Conservation (phyloP, 441 rosid species). For the Arabidopsis lyrata region DNA sequence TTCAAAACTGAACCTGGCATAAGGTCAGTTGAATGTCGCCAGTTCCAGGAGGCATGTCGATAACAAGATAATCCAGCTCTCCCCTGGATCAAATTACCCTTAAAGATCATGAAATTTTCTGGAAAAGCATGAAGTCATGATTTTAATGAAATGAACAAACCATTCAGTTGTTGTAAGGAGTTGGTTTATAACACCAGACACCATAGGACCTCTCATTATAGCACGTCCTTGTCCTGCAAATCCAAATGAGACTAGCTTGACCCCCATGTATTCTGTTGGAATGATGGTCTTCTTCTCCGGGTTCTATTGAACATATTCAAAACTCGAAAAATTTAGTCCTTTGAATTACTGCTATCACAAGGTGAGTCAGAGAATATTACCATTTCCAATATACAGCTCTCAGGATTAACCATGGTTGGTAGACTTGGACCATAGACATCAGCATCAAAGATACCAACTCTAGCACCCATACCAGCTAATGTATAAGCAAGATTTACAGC, state of each 20-base stretch:
- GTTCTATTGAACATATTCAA: conserved; percentile 56
- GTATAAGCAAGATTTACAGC: conserved; percentile 98
- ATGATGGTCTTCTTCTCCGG: conserved; percentile 85
- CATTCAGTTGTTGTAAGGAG: conserved; percentile 95
- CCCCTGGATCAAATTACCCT: conserved; percentile 62
- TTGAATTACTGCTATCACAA: conserved; percentile 26
- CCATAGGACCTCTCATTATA: conserved; percentile 98
- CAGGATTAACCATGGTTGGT: conserved; percentile 98
- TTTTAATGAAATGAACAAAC: conserved; percentile 51
- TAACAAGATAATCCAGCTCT: conserved; percentile 95
- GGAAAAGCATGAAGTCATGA: not conserved
- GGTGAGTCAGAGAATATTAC: conserved; percentile 48
- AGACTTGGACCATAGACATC: conserved; percentile 98
- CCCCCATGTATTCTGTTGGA: conserved; percentile 94
- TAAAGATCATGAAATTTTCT: conserved; percentile 9
- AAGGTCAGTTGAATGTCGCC: conserved; percentile 96
- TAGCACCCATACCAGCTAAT: conserved; percentile 95
- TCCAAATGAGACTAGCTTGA: conserved; percentile 95
- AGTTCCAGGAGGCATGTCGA: conserved; percentile 99
- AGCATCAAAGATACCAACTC: conserved; percentile 96
- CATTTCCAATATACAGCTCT: conserved; percentile 82
- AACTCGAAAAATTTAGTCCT: conserved; percentile 38
- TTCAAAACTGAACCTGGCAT: conserved; percentile 72
- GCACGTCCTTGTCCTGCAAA: conserved; percentile 98
- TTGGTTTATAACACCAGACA: conserved; percentile 95